Percentiles rank a stretch among this genome's conserved stretches.
phyloP scores from a whole-genome alignment of 1,139 yeast genomes.

The Wickerhamomyces sp. region DNA sequence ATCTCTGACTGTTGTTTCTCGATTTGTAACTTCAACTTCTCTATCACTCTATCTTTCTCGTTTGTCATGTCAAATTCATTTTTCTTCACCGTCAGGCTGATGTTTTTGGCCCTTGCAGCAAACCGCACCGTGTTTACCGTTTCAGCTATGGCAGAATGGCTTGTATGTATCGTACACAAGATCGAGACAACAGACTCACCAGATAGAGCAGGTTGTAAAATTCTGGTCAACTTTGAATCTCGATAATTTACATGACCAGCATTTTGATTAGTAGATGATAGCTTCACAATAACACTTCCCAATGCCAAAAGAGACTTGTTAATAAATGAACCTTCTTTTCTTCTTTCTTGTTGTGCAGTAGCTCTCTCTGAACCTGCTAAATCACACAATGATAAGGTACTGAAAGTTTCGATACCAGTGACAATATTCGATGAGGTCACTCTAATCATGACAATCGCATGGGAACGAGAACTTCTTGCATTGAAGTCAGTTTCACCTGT shows the following conservation, averaged over 20 bases:
- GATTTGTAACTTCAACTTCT: conserved; percentile 34
- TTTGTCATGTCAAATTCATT: conserved; percentile 34
- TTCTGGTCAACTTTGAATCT: conserved; percentile 84
- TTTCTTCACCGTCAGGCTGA: conserved; percentile 61
- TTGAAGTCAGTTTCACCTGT: conserved; percentile 91
- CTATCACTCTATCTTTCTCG: conserved; percentile 43
- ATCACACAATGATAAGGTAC: conserved; percentile 85
- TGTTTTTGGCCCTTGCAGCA: conserved; percentile 90
- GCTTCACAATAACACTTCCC: conserved; percentile 81
- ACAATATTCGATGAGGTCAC: conserved; percentile 40
- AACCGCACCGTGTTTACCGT: conserved; percentile 84
- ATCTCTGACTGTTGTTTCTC: conserved; percentile 33
- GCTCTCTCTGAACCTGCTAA: conserved; percentile 96
- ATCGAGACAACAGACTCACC: conserved; percentile 86
- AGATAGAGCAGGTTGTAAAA: conserved; percentile 86
- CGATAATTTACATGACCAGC: conserved; percentile 76
- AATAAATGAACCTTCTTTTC: conserved; percentile 90
- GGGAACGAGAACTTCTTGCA: conserved; percentile 80
- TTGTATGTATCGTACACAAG: conserved; percentile 74
- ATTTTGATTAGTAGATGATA: conserved; percentile 39
- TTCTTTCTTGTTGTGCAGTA: conserved; percentile 66
- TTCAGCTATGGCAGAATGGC: conserved; percentile 58
- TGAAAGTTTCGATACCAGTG: conserved; percentile 39
- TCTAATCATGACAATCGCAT: conserved; percentile 78
- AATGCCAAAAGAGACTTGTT: conserved; percentile 85